Evolutionary conservation across 768 basidiomycete genomes (phyloP).

Genomic region (Tricholoma matsutake): DNA sequence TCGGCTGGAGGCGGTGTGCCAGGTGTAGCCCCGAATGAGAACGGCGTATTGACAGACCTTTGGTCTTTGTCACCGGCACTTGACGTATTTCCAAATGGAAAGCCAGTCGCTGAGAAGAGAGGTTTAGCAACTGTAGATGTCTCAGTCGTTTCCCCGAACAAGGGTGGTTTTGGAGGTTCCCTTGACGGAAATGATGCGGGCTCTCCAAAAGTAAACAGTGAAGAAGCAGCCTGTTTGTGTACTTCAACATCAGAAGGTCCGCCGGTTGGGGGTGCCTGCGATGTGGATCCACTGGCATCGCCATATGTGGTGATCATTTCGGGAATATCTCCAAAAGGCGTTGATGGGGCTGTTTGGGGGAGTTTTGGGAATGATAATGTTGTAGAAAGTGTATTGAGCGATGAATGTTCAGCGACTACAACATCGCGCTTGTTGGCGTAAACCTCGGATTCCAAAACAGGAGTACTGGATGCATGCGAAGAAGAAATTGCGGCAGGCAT

Average conservation of each 20-base stretch:
- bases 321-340: slow-evolving; percentile 15
- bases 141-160: slow-evolving; percentile 29
- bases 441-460: background rate
- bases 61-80: slow-evolving; percentile 15
- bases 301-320: slow-evolving; percentile 20
- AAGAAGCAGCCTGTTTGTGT: slow-evolving; percentile 19
- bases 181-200: slow-evolving; percentile 10
- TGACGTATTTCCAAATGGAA: background rate
- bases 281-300: slow-evolving; percentile 10
- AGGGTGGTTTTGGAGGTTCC: slow-evolving; percentile 40
- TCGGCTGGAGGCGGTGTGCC: slow-evolving; percentile 30
- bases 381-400: background rate
- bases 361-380: slow-evolving; percentile 9
- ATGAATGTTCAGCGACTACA: background rate
- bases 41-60: slow-evolving; percentile 27
- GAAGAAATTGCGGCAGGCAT: background rate
- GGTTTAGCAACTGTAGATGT: slow-evolving; percentile 33
- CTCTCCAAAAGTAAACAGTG: slow-evolving; percentile 27
- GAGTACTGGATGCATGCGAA: background rate
- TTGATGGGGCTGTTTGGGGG: background rate
- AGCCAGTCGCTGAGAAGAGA: slow-evolving; percentile 30
- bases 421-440: background rate
- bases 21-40: slow-evolving; percentile 43
- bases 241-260: slow-evolving; percentile 13
- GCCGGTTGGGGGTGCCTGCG: slow-evolving; percentile 7